Percentiles rank a stretch among this genome's conserved stretches.
phyloP scores from a whole-genome alignment of 139 green algal species.

The Gonium pectorale region DNA sequence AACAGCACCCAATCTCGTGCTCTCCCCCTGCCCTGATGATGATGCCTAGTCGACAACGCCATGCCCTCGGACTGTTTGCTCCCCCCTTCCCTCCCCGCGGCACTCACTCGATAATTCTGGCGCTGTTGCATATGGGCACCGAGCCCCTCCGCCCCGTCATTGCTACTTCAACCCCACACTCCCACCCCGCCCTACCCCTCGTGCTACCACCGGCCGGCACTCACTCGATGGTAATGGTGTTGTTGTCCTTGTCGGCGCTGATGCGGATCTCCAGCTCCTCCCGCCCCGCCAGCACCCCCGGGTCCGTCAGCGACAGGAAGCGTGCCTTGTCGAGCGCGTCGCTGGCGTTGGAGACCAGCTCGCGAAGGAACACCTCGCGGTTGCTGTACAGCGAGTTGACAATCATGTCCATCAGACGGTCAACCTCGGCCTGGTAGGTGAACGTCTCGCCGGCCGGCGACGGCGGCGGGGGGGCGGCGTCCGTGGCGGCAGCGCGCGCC shows the following conservation, averaged over 20 bases:
- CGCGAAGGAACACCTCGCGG: constrained; percentile 92
- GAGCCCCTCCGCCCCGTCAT: too few relatives aligned
- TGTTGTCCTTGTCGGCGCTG: constrained; percentile 82
- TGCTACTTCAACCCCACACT: not conserved
- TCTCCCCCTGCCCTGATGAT: too few relatives aligned
- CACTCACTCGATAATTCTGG: too few relatives aligned
- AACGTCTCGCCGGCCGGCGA: constrained; percentile 70
- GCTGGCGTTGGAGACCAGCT: constrained; percentile 93
- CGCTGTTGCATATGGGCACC: too few relatives aligned
- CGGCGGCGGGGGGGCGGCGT: constrained; percentile 8
- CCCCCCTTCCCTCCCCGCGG: too few relatives aligned
- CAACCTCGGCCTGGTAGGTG: constrained; percentile 89
- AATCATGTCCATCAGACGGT: constrained; percentile 99
- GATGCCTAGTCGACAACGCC: too few relatives aligned
- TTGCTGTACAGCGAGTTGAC: constrained; percentile 99
- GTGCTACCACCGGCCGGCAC: too few relatives aligned
- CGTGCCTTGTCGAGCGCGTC: constrained; percentile 96
- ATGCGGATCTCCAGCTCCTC: constrained; percentile 94
- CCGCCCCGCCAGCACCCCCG: constrained; percentile 65
- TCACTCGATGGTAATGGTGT: constrained; percentile 94
- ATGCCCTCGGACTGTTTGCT: too few relatives aligned
- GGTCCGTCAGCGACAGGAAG: constrained; percentile 80
- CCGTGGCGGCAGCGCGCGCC: constrained; percentile 21
- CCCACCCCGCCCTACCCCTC: not conserved
- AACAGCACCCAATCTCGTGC: too few relatives aligned